Evolutionary conservation across 2,329 filamentous ascomycete species (phyloP).

Genomic region (Davidsoniella virescens): DNA sequence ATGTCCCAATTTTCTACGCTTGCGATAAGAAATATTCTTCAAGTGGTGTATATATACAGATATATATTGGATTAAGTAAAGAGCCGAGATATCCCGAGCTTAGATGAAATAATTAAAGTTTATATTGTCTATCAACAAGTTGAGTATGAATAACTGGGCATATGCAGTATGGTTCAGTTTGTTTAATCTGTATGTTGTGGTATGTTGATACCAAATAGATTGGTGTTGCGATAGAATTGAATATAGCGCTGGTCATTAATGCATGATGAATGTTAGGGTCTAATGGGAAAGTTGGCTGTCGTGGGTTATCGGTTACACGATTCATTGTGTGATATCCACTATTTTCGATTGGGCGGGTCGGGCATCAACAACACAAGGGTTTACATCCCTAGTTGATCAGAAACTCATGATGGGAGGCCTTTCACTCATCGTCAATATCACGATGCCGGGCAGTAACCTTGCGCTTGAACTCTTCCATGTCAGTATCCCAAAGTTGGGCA

Average conservation of each 20-base stretch:
- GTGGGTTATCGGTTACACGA: too few relatives aligned
- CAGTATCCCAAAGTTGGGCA: conserved; percentile 86
- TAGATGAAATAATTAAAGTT: background rate
- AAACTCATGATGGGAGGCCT: background rate
- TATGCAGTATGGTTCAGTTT: too few relatives aligned
- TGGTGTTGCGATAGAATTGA: background rate
- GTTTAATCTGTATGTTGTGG: too few relatives aligned
- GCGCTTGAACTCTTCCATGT: conserved; percentile 73
- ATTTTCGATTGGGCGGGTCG: background rate
- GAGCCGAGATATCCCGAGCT: background rate
- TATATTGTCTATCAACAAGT: too few relatives aligned
- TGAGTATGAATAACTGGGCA: too few relatives aligned
- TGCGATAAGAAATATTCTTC: background rate
- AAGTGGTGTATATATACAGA: background rate
- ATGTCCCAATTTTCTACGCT: too few relatives aligned
- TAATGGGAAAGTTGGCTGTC: background rate
- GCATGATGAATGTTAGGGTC: background rate
- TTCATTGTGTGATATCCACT: background rate
- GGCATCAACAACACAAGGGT: background rate
- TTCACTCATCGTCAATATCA: conserved; percentile 47
- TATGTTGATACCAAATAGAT: background rate
- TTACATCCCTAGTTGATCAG: background rate
- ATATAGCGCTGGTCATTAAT: background rate
- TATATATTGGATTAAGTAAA: background rate
- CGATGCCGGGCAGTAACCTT: conserved; percentile 48